These are phyloP conservation scores for Boehmeria nivea DNA, from an alignment of 306 rosid genomes.

Conservation along the genomic window DNA sequence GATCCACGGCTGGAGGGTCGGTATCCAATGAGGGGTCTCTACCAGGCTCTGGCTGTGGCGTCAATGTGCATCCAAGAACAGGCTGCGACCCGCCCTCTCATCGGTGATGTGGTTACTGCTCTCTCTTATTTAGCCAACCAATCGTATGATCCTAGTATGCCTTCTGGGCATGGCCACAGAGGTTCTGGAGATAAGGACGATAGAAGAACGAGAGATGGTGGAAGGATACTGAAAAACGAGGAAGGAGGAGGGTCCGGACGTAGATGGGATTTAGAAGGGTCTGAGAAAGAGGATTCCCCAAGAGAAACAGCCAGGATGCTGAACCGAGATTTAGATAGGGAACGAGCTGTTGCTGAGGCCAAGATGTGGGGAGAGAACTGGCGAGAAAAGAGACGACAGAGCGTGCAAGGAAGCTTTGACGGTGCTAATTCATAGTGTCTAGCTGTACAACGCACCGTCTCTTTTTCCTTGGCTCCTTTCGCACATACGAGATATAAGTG, in stretches of 20 bases:
- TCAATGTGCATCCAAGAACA: constrained; percentile 95
- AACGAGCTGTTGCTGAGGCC: constrained; percentile 91
- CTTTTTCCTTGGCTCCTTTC: constrained; percentile 20
- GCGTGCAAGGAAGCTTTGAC: constrained; percentile 63
- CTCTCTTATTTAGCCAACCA: constrained; percentile 83
- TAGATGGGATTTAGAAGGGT: constrained; percentile 75
- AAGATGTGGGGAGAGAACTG: constrained; percentile 94
- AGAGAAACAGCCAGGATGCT: constrained; percentile 67
- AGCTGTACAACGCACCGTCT: constrained; percentile 10
- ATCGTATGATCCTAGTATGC: constrained; percentile 50
- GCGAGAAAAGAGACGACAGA: constrained; percentile 75
- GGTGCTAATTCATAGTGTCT: constrained; percentile 42
- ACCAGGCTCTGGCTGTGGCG: constrained; percentile 92
- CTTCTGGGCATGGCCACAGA: constrained; percentile 52
- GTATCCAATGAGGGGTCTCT: constrained; percentile 83
- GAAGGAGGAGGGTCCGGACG: constrained; percentile 74
- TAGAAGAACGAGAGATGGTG: constrained; percentile 58
- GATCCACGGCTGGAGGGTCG: constrained; percentile 77
- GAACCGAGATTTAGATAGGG: constrained; percentile 69
- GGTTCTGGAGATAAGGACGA: constrained; percentile 59
- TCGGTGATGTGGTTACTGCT: constrained; percentile 91
- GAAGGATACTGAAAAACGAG: constrained; percentile 56
- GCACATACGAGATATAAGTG: constrained; percentile 12
- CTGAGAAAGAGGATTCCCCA: constrained; percentile 83
- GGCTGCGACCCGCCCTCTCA: constrained; percentile 84